phyloP scores from a whole-genome alignment of 2,329 filamentous ascomycete genomes.

The Alternaria conjuncta region DNA sequence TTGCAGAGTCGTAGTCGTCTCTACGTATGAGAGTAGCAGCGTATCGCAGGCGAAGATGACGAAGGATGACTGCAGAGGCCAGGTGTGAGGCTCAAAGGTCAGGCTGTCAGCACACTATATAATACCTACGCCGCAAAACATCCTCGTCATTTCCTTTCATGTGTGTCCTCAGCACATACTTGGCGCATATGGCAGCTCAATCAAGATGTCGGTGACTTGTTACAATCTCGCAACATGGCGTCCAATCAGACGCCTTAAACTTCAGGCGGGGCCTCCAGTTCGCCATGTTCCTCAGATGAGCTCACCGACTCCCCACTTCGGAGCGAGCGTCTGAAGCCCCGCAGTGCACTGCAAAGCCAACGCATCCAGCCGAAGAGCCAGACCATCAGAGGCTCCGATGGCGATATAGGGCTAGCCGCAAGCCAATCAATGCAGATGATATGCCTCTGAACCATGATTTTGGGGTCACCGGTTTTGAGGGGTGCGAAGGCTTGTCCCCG shows the following conservation, averaged over 20 bases:
- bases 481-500: background rate
- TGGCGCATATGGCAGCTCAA: slow-evolving; percentile 34
- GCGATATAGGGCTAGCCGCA: slow-evolving; percentile 27
- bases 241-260: slow-evolving; percentile 26
- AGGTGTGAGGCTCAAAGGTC: slow-evolving; percentile 36
- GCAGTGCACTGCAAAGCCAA: slow-evolving; percentile 39
- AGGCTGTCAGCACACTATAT: slow-evolving; percentile 24
- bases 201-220: slow-evolving; percentile 35
- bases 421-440: slow-evolving; percentile 26
- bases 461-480: slow-evolving; percentile 24
- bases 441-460: slow-evolving; percentile 32
- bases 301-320: slow-evolving; percentile 41
- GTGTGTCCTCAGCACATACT: slow-evolving; percentile 25
- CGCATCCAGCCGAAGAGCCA: slow-evolving; percentile 40
- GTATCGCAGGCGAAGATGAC: background rate
- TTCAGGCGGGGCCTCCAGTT: slow-evolving; percentile 14
- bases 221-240: background rate
- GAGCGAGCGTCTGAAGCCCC: slow-evolving; percentile 28
- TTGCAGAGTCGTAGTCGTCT: slow-evolving; percentile 7
- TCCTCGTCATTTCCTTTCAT: slow-evolving; percentile 11
- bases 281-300: slow-evolving; percentile 20
- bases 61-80: slow-evolving; percentile 18
- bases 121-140: slow-evolving; percentile 6
- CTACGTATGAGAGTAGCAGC: background rate
- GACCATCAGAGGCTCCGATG: slow-evolving; percentile 23